Conservation (phyloP, 2,329 filamentous ascomycete species). For the Lasiodiplodia sp. region DNA sequence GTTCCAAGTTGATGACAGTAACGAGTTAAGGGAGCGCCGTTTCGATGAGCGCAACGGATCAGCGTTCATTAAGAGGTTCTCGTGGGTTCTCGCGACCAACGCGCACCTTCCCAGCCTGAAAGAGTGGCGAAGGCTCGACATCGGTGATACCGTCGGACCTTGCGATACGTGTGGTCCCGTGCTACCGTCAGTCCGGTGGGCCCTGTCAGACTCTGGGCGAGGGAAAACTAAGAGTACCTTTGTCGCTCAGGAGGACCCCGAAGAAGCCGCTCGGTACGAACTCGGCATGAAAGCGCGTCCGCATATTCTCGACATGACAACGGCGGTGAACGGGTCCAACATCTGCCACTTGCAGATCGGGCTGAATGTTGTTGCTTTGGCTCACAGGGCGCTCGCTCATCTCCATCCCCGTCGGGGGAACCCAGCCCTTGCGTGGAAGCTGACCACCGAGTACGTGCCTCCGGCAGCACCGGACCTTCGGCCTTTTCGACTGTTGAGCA, state of each 20-base stretch:
- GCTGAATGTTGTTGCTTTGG: constrained; percentile 51
- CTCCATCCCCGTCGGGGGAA: neutral
- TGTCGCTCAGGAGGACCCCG: constrained; percentile 45
- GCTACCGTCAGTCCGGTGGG: constrained; percentile 40
- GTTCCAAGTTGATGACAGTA: constrained; percentile 17
- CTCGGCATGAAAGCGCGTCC: constrained; percentile 58
- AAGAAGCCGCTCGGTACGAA: constrained; percentile 60
- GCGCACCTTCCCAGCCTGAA: constrained; percentile 34
- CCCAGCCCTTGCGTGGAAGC: constrained; percentile 51
- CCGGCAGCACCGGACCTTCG: constrained; percentile 41
- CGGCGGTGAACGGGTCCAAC: neutral
- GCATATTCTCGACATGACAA: constrained; percentile 35
- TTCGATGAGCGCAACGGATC: neutral
- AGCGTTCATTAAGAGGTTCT: constrained; percentile 33
- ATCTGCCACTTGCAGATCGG: constrained; percentile 50
- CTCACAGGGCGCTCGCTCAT: constrained; percentile 51
- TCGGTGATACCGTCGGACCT: neutral
- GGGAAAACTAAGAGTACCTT: neutral
- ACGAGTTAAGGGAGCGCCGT: neutral
- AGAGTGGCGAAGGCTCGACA: constrained; percentile 34
- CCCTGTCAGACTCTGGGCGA: constrained; percentile 30
- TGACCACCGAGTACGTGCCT: constrained; percentile 53
- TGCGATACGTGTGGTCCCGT: constrained; percentile 40
- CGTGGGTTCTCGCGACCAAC: constrained; percentile 37
- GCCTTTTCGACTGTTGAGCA: constrained; percentile 54